Conservation (phyloP, 768 basidiomycete species). For the Agrocybe pediades region DNA sequence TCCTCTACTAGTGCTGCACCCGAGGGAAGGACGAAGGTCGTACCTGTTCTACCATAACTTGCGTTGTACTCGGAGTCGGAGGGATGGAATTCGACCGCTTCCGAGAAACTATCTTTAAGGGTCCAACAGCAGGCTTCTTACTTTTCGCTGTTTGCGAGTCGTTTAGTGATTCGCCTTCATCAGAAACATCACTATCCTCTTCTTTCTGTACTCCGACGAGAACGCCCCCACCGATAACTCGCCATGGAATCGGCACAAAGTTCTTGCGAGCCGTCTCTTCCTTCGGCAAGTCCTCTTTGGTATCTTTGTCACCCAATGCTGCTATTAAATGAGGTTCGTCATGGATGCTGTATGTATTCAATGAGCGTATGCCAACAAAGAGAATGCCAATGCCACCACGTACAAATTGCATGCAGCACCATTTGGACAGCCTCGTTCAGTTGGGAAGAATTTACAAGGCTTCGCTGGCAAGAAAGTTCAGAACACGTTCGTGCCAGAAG, state of each 20-base stretch:
- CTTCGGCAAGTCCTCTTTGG: conserved; percentile 9
- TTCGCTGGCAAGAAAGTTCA: conserved; percentile 43
- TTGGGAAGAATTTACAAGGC: conserved; percentile 56
- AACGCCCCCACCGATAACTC: conserved; percentile 81
- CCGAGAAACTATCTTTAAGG: conserved; percentile 18
- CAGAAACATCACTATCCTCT: conserved; percentile 3
- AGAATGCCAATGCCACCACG: conserved; percentile 22
- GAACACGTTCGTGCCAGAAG: neutral
- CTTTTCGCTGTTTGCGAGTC: conserved; percentile 3
- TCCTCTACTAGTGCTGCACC: neutral
- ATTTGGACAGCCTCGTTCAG: conserved; percentile 49
- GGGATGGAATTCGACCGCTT: conserved; percentile 38
- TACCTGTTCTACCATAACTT: conserved; percentile 31
- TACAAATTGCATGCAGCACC: conserved; percentile 64
- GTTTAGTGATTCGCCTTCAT: conserved; percentile 4
- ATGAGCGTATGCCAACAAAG: neutral
- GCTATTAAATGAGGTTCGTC: conserved; percentile 26
- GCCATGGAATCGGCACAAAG: conserved; percentile 71
- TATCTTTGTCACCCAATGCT: conserved; percentile 10
- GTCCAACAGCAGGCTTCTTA: conserved; percentile 16
- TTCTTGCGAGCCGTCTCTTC: conserved; percentile 32
- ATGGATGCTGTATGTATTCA: conserved; percentile 42
- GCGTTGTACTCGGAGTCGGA: conserved; percentile 29
- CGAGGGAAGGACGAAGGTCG: conserved; percentile 9
- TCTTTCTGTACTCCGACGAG: conserved; percentile 47